Percentiles rank a stretch among this genome's conserved stretches.
These are phyloP conservation scores for Adansonia digitata DNA, from an alignment of 345 rosid species.

Conservation along the genomic window DNA sequence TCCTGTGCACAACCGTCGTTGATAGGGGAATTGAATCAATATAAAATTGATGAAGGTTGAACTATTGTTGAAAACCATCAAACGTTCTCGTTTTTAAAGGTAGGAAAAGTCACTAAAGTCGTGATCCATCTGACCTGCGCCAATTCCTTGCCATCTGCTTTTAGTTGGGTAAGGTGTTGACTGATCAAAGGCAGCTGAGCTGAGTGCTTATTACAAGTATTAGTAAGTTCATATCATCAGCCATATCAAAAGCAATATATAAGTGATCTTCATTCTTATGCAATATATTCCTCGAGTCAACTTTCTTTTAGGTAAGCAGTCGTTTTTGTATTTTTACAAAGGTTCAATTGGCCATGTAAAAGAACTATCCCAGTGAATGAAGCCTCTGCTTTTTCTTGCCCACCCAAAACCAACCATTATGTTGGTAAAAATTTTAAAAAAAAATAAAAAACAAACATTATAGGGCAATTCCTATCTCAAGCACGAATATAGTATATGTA, in stretches of 20 bases:
- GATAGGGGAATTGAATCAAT: no score
- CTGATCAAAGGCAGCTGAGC: not conserved
- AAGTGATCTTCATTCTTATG: not conserved
- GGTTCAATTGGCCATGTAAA: not conserved
- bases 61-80: not conserved
- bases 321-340: no score
- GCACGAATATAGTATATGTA: no score
- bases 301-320: not conserved
- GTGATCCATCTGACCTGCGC: not conserved
- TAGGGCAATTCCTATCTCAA: no score
- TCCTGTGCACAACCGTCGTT: not conserved
- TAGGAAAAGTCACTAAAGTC: no score
- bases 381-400: not conserved
- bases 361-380: no score
- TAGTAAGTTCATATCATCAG: not conserved
- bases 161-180: slow-evolving; percentile 6
- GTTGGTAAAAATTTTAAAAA: no score
- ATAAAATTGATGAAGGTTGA: not conserved
- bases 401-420: not conserved
- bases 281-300: not conserved
- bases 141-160: not conserved
- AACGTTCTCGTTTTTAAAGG: not conserved
- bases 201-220: not conserved
- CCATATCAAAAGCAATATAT: not conserved
- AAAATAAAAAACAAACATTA: no score